Percentiles rank a stretch among this genome's conserved stretches.
Evolutionary conservation across 768 basidiomycete species (phyloP).

Genomic region (Lentinula sp.): DNA sequence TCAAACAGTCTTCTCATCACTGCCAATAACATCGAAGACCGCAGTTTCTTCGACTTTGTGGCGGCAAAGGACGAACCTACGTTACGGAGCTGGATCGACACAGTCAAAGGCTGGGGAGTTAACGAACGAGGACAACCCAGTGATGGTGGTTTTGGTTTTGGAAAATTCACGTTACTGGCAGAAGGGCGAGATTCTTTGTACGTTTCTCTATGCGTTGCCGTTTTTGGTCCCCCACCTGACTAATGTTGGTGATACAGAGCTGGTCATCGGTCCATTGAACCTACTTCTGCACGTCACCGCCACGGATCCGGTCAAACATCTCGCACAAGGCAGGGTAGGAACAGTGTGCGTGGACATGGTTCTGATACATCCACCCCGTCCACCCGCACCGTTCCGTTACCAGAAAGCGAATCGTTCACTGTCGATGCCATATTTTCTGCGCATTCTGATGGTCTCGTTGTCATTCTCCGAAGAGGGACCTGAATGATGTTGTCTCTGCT

Average conservation of each 20-base stretch:
- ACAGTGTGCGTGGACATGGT: neutral
- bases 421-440: slow-evolving; percentile 84
- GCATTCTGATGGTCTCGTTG: slow-evolving; percentile 80
- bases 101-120: slow-evolving; percentile 78
- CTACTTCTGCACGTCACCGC: neutral
- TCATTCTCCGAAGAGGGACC: slow-evolving; percentile 57
- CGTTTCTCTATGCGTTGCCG: slow-evolving; percentile 13
- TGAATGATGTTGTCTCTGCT: neutral
- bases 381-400: neutral
- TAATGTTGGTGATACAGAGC: neutral
- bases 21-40: slow-evolving; percentile 51
- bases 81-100: slow-evolving; percentile 70
- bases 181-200: slow-evolving; percentile 62
- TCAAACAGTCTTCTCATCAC: slow-evolving; percentile 66
- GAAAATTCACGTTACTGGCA: slow-evolving; percentile 52
- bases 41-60: slow-evolving; percentile 76
- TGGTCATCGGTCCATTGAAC: neutral
- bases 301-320: neutral
- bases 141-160: slow-evolving; percentile 82
- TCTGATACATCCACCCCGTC: neutral
- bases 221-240: neutral
- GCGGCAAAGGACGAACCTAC: slow-evolving; percentile 52
- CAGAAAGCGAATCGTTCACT: slow-evolving; percentile 26
- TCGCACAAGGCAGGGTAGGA: neutral
- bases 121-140: slow-evolving; percentile 80